These are phyloP conservation scores for Oryza brachyantha DNA, from an alignment of 176 grass and related monocot genomes.

Conservation along the genomic window DNA sequence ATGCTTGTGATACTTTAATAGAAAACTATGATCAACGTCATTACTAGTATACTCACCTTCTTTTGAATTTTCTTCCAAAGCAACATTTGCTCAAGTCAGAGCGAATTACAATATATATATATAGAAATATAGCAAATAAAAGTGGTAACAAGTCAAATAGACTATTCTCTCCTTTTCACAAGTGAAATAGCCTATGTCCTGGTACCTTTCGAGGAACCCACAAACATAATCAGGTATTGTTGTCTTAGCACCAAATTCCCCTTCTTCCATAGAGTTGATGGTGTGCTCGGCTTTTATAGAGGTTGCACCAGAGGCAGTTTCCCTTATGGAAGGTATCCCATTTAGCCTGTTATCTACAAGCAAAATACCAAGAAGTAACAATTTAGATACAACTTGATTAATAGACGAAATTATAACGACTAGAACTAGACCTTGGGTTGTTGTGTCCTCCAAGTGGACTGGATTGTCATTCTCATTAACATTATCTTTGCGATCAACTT, in stretches of 20 bases:
- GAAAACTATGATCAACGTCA: conserved; percentile 8
- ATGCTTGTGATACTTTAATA: conserved; percentile 19
- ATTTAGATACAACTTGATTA: background rate
- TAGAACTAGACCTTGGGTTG: conserved; percentile 40
- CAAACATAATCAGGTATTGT: conserved; percentile 42
- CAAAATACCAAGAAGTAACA: conserved; percentile 15
- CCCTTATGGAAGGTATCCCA: conserved; percentile 5
- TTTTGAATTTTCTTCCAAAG: conserved; percentile 32
- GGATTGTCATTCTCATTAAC: conserved; percentile 17
- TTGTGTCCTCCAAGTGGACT: conserved; percentile 28
- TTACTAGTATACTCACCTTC: conserved; percentile 10
- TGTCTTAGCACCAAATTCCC: conserved; percentile 40
- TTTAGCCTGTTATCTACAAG: conserved; percentile 52
- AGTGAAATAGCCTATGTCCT: conserved; percentile 35
- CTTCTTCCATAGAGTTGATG: conserved; percentile 49
- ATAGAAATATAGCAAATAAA: conserved; percentile 20
- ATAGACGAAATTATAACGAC: too few relatives aligned
- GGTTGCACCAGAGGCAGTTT: background rate
- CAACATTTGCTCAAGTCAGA: conserved; percentile 18
- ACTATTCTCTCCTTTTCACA: conserved; percentile 29
- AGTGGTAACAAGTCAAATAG: background rate
- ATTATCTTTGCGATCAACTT: conserved; percentile 31
- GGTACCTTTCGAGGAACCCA: conserved; percentile 69
- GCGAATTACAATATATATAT: conserved; percentile 24
- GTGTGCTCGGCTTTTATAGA: background rate